These are phyloP conservation scores for Tephrocybe sp. DNA, from an alignment of 768 basidiomycete genomes.

Conservation along the genomic window DNA sequence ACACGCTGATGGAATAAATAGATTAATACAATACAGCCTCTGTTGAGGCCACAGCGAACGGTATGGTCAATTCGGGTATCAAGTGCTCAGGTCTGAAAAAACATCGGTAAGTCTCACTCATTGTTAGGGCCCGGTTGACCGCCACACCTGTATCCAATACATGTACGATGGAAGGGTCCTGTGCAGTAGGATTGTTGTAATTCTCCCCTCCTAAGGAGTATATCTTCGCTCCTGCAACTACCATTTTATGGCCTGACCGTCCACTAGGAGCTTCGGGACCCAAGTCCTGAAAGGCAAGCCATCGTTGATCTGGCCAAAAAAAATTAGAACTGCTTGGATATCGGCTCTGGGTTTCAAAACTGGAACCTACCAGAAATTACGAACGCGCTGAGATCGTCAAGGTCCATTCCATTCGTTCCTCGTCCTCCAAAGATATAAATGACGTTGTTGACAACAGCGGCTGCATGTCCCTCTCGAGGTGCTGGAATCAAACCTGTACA, in stretches of 20 bases:
- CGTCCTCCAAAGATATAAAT: constrained; percentile 96
- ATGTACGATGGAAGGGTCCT: not conserved
- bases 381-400: constrained; percentile 92
- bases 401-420: constrained; percentile 92
- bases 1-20: not conserved
- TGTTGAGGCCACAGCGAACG: too few relatives aligned
- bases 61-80: too few relatives aligned
- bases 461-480: constrained; percentile 92
- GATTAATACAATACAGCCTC: too few relatives aligned
- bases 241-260: not conserved
- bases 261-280: not conserved
- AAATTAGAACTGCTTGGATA: not conserved
- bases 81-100: too few relatives aligned
- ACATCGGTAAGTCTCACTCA: too few relatives aligned
- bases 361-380: constrained; percentile 83
- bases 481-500: constrained; percentile 97
- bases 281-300: constrained; percentile 29
- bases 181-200: not conserved
- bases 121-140: too few relatives aligned
- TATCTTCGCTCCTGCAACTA: not conserved
- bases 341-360: not conserved
- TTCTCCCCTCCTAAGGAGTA: not conserved
- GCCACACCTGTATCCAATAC: not conserved
- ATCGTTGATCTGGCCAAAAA: not conserved
- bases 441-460: constrained; percentile 94